Evolutionary conservation across 306 rosid species (phyloP), one percentile per base, ranked within the genome.

Genomic region (Dryas drummondii): DNA sequence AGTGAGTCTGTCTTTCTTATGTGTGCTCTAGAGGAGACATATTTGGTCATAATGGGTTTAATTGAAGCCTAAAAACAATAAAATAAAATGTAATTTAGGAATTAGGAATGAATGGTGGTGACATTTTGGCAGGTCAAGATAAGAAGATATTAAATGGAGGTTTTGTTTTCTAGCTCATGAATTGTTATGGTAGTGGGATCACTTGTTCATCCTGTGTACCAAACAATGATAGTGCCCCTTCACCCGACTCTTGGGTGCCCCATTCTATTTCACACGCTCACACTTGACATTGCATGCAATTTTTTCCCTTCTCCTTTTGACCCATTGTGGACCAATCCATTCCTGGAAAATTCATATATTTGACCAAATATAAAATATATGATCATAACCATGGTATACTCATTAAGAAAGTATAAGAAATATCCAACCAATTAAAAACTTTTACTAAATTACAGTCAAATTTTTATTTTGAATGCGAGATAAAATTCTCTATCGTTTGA

Each of bases 201-300:
- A 56, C 67, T 10, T 72, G 12, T 68, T 32, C 37, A 32, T 32
- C 37, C 37, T 48, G 77, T 54, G 15, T 32, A 51, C 76, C 75
- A 47, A 60, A 74, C 56, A 32, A 53, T 77, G 85, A 83, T 60
- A 64, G 74, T 48, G 52, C 78, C 87, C 69, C 79, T 66, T 58
- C 76, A 88, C 78, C 89, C 59, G 15, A 50, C 4, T 9, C 16
- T 50, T 14, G 54, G 72, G 56, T 26, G 72, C 22, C 50, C 13
- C 58, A 32, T 55, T 55, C 76, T 13, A 22, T 71, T 71, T 71
- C 53, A 26, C 66, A 71, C 15, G 54, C 75, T 4, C 7, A 19
- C 63, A n/a, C 22, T 14, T 51, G 0, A 22, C 22, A 11, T 52
- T 51, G 11, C 14, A 70, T 68, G 49, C 50, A 37, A 70, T 37